These are phyloP conservation scores for Rhizopus sp. DNA, from an alignment of 371 early-diverging fungal species.

Conservation along the genomic window DNA sequence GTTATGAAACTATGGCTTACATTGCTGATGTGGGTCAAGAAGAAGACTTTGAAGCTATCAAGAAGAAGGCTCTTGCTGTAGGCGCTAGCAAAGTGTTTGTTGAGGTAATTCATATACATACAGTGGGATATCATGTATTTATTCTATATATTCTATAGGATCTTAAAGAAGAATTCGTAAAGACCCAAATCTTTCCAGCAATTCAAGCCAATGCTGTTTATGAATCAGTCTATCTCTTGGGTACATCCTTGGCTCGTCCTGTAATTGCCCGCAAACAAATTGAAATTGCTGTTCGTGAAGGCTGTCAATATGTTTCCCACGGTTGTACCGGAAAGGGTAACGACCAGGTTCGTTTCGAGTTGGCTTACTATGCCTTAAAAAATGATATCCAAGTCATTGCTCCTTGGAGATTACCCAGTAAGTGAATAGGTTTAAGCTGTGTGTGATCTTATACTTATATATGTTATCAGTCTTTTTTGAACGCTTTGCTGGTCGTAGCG, in stretches of 20 bases:
- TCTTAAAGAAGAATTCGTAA: slow-evolving; percentile 90
- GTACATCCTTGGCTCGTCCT: slow-evolving; percentile 97
- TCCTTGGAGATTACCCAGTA: slow-evolving; percentile 92
- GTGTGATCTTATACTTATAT: neutral
- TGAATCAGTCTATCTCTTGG: slow-evolving; percentile 93
- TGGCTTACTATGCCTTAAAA: slow-evolving; percentile 95
- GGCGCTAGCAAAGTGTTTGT: slow-evolving; percentile 95
- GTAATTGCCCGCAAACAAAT: slow-evolving; percentile 91
- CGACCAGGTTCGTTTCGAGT: slow-evolving; percentile 98
- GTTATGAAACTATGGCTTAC: slow-evolving; percentile 95
- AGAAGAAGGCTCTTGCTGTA: slow-evolving; percentile 86
- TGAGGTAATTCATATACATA: slow-evolving; percentile 57
- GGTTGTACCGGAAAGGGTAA: slow-evolving; percentile 99
- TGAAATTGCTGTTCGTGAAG: slow-evolving; percentile 90
- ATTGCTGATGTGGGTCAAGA: slow-evolving; percentile 98
- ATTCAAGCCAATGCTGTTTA: slow-evolving; percentile 95
- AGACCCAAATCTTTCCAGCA: slow-evolving; percentile 90
- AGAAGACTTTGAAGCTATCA: slow-evolving; percentile 96
- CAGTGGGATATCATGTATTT: neutral
- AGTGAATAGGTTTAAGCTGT: slow-evolving; percentile 19
- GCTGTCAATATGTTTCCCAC: slow-evolving; percentile 93
- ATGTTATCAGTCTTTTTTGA: slow-evolving; percentile 77
- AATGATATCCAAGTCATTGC: slow-evolving; percentile 94
- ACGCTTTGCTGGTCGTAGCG: slow-evolving; percentile 92
- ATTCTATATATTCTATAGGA: slow-evolving; percentile 52